These are phyloP conservation scores for Wickerhamomyces subpelliculosus DNA, from an alignment of 805 yeast species.

Conservation along the genomic window DNA sequence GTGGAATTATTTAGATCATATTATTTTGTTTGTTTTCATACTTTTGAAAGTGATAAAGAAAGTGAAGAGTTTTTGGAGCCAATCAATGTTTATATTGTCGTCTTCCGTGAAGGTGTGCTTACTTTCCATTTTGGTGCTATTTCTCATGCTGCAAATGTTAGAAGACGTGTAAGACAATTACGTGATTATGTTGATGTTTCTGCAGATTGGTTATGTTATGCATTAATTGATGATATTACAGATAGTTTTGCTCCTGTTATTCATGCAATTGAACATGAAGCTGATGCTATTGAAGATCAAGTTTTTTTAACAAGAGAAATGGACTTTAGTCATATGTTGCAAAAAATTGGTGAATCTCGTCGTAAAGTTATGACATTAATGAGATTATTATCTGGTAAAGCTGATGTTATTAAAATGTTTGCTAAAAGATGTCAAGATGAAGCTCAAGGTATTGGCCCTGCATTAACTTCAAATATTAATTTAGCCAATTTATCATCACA, in stretches of 20 bases:
- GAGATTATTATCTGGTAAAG: conserved; percentile 86
- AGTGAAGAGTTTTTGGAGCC: conserved; percentile 80
- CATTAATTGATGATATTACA: conserved; percentile 75
- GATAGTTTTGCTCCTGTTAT: conserved; percentile 82
- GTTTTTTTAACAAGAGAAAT: conserved; percentile 74
- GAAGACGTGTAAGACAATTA: conserved; percentile 76
- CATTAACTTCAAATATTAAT: conserved; percentile 31
- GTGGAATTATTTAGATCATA: conserved; percentile 87
- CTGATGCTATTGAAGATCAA: conserved; percentile 72
- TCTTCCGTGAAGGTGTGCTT: conserved; percentile 59
- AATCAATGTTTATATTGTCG: conserved; percentile 67
- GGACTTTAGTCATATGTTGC: conserved; percentile 72
- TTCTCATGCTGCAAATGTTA: conserved; percentile 64
- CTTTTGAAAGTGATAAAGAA: conserved; percentile 82
- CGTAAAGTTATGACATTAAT: conserved; percentile 87
- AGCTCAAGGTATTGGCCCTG: conserved; percentile 34
- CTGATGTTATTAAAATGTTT: conserved; percentile 94
- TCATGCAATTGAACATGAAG: conserved; percentile 70
- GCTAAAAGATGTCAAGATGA: conserved; percentile 89
- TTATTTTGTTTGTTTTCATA: conserved; percentile 94
- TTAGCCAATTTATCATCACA: conserved; percentile 27
- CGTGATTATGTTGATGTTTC: conserved; percentile 72
- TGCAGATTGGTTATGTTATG: conserved; percentile 81
- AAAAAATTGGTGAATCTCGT: conserved; percentile 82
- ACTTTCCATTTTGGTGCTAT: conserved; percentile 68